A percentile compares a stretch with the other conserved stretches of the same genome.
Evolutionary conservation across 768 basidiomycete species (phyloP).

Genomic region (Leccinum longicurvipes): DNA sequence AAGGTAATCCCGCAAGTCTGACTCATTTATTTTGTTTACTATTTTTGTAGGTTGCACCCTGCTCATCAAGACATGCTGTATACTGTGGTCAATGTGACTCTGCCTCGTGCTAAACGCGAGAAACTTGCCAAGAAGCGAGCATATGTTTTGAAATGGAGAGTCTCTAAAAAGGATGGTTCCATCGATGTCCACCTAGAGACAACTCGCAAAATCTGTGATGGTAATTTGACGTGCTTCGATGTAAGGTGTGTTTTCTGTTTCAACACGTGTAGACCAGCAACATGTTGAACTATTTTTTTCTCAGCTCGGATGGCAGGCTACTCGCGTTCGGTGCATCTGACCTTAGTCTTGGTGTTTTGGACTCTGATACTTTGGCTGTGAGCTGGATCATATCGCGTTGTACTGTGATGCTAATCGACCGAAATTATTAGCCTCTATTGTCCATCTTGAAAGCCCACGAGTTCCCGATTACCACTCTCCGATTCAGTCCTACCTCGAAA

Average conservation of each 20-base stretch:
- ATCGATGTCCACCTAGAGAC: slow-evolving; percentile 51
- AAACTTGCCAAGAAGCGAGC: slow-evolving; percentile 58
- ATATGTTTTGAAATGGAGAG: slow-evolving; percentile 72
- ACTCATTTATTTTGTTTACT: slow-evolving; percentile 5
- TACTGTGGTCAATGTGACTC: slow-evolving; percentile 66
- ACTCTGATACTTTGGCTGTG: slow-evolving; percentile 75
- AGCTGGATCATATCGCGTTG: slow-evolving; percentile 20
- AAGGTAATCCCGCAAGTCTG: slow-evolving; percentile 36
- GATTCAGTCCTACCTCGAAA: slow-evolving; percentile 81
- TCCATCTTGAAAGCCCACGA: slow-evolving; percentile 93
- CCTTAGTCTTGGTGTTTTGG: slow-evolving; percentile 78
- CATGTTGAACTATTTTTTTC: slow-evolving; percentile 4
- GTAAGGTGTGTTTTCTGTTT: slow-evolving; percentile 56
- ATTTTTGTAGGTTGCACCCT: slow-evolving; percentile 54
- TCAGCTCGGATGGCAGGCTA: slow-evolving; percentile 74
- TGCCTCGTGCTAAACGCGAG: slow-evolving; percentile 52
- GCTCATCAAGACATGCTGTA: slow-evolving; percentile 52
- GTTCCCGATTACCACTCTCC: slow-evolving; percentile 86
- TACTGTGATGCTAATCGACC: neutral
- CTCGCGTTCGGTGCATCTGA: slow-evolving; percentile 89
- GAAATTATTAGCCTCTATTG: slow-evolving; percentile 63
- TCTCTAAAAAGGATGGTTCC: slow-evolving; percentile 60
- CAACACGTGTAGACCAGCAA: neutral
- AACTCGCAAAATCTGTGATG: slow-evolving; percentile 70
- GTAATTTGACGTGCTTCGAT: slow-evolving; percentile 84